Base-by-base conservation (phyloP, 495 filamentous ascomycete genomes). In the Aspergillus cavernicola region DNA sequence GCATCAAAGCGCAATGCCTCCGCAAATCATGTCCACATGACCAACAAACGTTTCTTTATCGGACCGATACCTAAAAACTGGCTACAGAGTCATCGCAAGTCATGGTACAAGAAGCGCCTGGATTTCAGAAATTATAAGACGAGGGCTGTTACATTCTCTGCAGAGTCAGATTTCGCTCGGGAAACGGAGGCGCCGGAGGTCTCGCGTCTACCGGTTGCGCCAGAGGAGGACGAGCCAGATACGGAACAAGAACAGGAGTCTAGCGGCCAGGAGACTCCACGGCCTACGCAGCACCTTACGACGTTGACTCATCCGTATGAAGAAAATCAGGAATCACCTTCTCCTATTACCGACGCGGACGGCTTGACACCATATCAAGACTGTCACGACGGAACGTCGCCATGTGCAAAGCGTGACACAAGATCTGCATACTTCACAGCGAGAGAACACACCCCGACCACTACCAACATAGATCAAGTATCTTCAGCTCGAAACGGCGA, bases 41-140 rank as follows among this genome's bases (percentile, higher is more conserved):
- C 84, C 7, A 80, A 75, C 35, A 72, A 82, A 22, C 76, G 84
- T 29, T 80, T 77, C 61, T 87, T 87, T 65, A 85, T 87, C 56
- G 84, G 84, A 8, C 84, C 84, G 18, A 83, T 87, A 31, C 84
- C 84, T 4, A 78, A 82, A 56, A 84, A 82, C 45, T 87, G 84
- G 84, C 70, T 86, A 42, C 83, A 84, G 46, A 79, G 75, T 48
- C 80, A 86, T 64, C 77, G 81, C 39, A 82, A 82, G 44, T 73
- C 79, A 12, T 86, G 84, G 84, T 86, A 84, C 62, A 74, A 66
- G 55, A 69, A 72, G 41, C 70, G 81, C 32, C 53, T 85, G 1
- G 73, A 66, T 36, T 67, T 81, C 37, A 74, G 59, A 35, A 79
- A 84, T 42, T 83, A 85, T 59, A 78, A 78, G n/a, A 80, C 80